phyloP scores from a whole-genome alignment of 2,329 filamentous ascomycete genomes.

The Paecilomyces niveus region DNA sequence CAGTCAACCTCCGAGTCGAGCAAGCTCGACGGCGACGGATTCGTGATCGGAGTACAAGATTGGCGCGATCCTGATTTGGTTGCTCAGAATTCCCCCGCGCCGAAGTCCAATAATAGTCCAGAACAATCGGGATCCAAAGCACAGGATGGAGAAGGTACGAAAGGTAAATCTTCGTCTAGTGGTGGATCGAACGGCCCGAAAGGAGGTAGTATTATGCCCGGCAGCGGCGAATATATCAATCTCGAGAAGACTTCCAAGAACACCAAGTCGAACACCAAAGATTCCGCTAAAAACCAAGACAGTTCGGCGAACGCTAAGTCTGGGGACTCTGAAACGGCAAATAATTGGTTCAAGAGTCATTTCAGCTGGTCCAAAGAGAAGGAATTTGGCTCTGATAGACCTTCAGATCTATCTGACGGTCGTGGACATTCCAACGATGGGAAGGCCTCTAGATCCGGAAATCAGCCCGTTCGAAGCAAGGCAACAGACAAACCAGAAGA shows the following conservation, averaged over 20 bases:
- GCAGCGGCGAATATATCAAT: constrained; percentile 62
- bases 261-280: constrained; percentile 3
- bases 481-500: constrained; percentile 34
- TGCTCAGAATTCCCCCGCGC: constrained; percentile 26
- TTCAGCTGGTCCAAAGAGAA: constrained; percentile 22
- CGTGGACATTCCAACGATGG: constrained; percentile 2
- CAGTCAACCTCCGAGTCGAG: constrained; percentile 17
- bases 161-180: constrained; percentile 24
- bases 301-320: constrained; percentile 5
- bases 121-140: constrained; percentile 21
- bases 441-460: constrained; percentile 10
- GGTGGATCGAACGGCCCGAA: constrained; percentile 37
- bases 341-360: constrained; percentile 28
- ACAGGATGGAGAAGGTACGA: constrained; percentile 17
- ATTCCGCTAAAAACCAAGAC: neutral
- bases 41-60: constrained; percentile 78
- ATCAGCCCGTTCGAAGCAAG: constrained; percentile 4
- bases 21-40: constrained; percentile 49
- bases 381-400: constrained; percentile 5
- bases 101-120: constrained; percentile 15
- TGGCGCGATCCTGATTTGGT: constrained; percentile 76
- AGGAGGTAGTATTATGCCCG: constrained; percentile 63
- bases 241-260: constrained; percentile 25
- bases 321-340: constrained; percentile 7
- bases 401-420: neutral